phyloP scores from a whole-genome alignment of 2,329 filamentous ascomycete genomes.

The Cercospora sp. region DNA sequence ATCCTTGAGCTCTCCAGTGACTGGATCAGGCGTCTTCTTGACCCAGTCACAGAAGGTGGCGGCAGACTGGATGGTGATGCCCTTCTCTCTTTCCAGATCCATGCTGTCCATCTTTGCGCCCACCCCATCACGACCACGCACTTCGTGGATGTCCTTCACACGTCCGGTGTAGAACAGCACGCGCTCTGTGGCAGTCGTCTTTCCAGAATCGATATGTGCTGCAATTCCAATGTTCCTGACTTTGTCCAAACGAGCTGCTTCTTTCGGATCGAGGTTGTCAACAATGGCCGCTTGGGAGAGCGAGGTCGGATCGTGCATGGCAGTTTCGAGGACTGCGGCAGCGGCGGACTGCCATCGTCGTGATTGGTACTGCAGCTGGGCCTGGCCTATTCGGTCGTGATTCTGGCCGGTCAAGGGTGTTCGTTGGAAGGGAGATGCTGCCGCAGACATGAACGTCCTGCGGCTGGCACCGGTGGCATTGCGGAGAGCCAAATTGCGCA shows the following conservation, averaged over 20 bases:
- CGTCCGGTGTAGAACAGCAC: conserved; percentile 97
- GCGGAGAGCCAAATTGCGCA: conserved; percentile 32
- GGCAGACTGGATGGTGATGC: conserved; percentile 97
- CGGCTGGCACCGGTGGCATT: conserved; percentile 19
- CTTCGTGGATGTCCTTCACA: conserved; percentile 96
- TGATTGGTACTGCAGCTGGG: conserved; percentile 17
- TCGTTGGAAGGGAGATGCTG: conserved; percentile 18
- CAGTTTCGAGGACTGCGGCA: conserved; percentile 53
- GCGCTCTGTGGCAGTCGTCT: conserved; percentile 94
- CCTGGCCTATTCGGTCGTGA: conserved; percentile 31
- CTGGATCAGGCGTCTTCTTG: conserved; percentile 59
- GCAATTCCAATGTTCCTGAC: conserved; percentile 98
- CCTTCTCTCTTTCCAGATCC: conserved; percentile 97
- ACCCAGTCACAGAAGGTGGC: conserved; percentile 98
- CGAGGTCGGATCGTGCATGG: conserved; percentile 56
- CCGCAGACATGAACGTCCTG: conserved; percentile 31
- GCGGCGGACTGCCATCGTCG: conserved; percentile 35
- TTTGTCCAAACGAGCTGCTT: conserved; percentile 73
- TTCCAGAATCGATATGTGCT: conserved; percentile 97
- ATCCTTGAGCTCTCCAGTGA: conserved; percentile 69
- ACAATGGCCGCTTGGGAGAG: conserved; percentile 67
- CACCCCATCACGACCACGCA: conserved; percentile 88
- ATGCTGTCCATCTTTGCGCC: conserved; percentile 99
- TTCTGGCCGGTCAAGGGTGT: conserved; percentile 29
- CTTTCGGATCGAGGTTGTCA: conserved; percentile 75